Percentiles rank a stretch among this genome's conserved stretches.
These are phyloP conservation scores for Irpex rosettiformis DNA, from an alignment of 1,284 basidiomycete genomes.

Conservation along the genomic window DNA sequence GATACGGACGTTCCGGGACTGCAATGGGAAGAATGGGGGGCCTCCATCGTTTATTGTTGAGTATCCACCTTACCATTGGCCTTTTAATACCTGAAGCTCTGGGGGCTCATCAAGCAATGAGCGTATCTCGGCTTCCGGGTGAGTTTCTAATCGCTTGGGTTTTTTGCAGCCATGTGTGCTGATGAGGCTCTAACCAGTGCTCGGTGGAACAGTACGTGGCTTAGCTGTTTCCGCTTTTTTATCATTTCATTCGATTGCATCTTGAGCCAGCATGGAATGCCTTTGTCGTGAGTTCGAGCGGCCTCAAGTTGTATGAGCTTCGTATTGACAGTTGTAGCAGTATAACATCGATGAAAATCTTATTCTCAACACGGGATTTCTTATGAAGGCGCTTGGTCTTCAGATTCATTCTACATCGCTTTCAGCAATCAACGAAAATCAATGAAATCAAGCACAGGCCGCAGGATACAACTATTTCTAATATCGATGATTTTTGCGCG, in stretches of 20 bases:
- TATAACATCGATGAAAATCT: slow-evolving; percentile 37
- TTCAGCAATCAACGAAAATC: background rate
- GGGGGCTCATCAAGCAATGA: slow-evolving; percentile 1
- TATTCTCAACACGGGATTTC: slow-evolving; percentile 30
- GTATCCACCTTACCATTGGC: too few species aligned
- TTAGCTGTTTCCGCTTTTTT: background rate
- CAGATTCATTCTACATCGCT: slow-evolving; percentile 14
- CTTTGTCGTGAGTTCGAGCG: background rate
- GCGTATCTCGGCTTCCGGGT: slow-evolving; percentile 23
- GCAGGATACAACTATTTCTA: slow-evolving; percentile 29
- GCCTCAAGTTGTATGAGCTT: background rate
- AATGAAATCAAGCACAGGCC: slow-evolving; percentile 19
- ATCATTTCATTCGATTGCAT: background rate
- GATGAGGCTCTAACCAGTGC: slow-evolving; percentile 14
- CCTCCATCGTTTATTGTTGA: background rate
- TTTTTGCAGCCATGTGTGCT: background rate
- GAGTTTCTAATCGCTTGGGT: background rate
- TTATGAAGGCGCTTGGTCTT: slow-evolving; percentile 35
- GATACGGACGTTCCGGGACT: background rate
- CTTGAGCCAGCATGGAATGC: background rate
- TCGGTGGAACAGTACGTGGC: slow-evolving; percentile 33
- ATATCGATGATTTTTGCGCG: background rate
- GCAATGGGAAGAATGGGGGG: background rate
- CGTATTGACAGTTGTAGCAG: slow-evolving; percentile 22
- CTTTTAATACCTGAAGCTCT: background rate